Percentiles rank a stretch among this genome's conserved stretches.
phyloP scores from a whole-genome alignment of 306 rosid species.

The Cucurbita ficifolia region DNA sequence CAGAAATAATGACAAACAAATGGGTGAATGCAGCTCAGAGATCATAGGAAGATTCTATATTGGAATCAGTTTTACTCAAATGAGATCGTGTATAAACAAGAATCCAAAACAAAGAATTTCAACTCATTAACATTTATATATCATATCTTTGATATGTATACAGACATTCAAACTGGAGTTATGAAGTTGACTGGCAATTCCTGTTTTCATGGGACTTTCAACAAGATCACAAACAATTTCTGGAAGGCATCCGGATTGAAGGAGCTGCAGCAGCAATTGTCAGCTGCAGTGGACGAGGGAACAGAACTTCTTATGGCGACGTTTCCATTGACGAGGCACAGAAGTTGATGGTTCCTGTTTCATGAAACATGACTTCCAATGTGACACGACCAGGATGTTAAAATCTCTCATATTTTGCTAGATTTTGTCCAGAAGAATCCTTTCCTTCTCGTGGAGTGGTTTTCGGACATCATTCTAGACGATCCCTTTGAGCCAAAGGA shows the following conservation, averaged over 20 bases:
- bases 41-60: not conserved
- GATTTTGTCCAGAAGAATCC: slow-evolving; percentile 93
- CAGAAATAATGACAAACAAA: not conserved
- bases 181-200: slow-evolving; percentile 4
- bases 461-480: slow-evolving; percentile 35
- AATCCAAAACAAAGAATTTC: not conserved
- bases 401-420: slow-evolving; percentile 32
- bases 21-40: not conserved
- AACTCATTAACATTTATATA: slow-evolving; percentile 7
- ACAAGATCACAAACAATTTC: not conserved
- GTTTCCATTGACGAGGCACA: not conserved
- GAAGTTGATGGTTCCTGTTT: not conserved
- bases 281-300: not conserved
- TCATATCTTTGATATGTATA: slow-evolving; percentile 11
- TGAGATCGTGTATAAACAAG: not conserved
- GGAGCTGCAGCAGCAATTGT: not conserved
- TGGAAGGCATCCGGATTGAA: not conserved
- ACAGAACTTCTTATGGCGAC: not conserved
- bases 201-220: not conserved
- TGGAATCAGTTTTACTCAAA: slow-evolving; percentile 2
- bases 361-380: not conserved
- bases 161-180: slow-evolving; percentile 8
- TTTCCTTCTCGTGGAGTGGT: slow-evolving; percentile 44
- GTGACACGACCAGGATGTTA: not conserved
- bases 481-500: slow-evolving; percentile 73